Conservation (phyloP, 2,329 filamentous ascomycete genomes). For the Curvularia hawaiiensis region DNA sequence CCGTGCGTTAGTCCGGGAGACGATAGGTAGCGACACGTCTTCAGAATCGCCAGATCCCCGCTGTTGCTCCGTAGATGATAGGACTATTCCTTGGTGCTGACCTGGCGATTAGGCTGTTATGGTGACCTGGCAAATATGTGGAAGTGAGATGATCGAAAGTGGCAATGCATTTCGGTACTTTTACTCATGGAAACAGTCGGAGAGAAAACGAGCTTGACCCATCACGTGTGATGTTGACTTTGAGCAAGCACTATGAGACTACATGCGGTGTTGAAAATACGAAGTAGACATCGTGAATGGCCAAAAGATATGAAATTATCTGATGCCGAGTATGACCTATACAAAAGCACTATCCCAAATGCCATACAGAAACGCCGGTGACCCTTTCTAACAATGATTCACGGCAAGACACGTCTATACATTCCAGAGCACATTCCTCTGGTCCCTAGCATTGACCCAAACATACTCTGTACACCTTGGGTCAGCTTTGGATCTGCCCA, state of each 20-base stretch:
- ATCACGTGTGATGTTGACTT: background rate
- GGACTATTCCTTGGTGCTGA: background rate
- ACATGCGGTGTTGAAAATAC: background rate
- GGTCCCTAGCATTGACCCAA: slow-evolving; percentile 41
- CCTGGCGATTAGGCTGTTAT: background rate
- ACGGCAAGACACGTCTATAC: slow-evolving; percentile 1
- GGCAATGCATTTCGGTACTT: background rate
- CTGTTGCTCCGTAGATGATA: background rate
- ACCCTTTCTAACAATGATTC: background rate
- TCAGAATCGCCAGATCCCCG: background rate
- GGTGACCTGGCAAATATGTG: background rate
- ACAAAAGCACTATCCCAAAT: background rate
- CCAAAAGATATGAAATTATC: background rate
- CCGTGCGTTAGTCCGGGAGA: background rate
- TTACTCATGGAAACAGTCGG: background rate
- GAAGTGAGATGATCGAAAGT: background rate
- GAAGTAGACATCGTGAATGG: background rate
- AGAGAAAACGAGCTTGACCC: background rate
- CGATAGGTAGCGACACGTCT: background rate
- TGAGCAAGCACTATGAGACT: background rate
- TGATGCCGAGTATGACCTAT: background rate
- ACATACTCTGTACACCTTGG: slow-evolving; percentile 43
- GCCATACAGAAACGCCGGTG: background rate
- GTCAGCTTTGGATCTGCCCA: slow-evolving; percentile 33
- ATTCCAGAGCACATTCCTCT: slow-evolving; percentile 37